Base-by-base conservation (phyloP, 1,139 yeast genomes). In the Geotrichum siamense region DNA sequence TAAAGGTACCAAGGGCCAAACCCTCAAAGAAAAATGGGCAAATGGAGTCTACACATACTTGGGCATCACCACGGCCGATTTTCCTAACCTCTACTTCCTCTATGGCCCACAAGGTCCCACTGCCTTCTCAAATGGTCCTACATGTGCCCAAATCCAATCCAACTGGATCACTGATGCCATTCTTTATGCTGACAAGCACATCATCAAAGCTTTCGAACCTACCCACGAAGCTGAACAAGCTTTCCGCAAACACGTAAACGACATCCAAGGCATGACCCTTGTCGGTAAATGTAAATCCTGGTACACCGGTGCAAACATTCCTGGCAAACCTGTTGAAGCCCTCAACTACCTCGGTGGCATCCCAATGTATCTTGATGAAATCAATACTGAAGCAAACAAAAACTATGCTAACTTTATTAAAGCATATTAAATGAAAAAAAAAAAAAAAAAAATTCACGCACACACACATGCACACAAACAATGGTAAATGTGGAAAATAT, bases 21-120 rank as follows among this genome's bases (percentile, higher is more conserved):
- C 48, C 19, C 45, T 58, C 25, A 39, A 47, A 36, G 57, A 58
- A 26, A 51, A 55, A 32, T 58, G 62, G 63, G 45, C 49, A 20
- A 45, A 48, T 10, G 61, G 59, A 17, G 51, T 55, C 23, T 43
- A 34, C 21, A 56, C 62, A 16, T 55, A 54, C 33, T 48, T 58
- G 20, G 64, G 64, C 12, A 42, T 59, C 17, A 40, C 59, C 21
- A 48, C 55, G 28, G 37, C 52, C 29, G 61, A 57, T 25, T 57
- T 50, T 50, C 64, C 60, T 44, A 59, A 57, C 49, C 43, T 60
- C 55, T 59, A 54, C 45, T 57, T 52, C 46, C 45, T 57, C 36
- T 60, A 60, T 44, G 64, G 65, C 10, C 64, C 64, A 12, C 63
- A 59, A 30, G 61, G 57, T 3, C 65, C 65, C 12, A 59, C 63